Base-by-base conservation (phyloP, 2,329 filamentous ascomycete species). In the Fusarium sp. region DNA sequence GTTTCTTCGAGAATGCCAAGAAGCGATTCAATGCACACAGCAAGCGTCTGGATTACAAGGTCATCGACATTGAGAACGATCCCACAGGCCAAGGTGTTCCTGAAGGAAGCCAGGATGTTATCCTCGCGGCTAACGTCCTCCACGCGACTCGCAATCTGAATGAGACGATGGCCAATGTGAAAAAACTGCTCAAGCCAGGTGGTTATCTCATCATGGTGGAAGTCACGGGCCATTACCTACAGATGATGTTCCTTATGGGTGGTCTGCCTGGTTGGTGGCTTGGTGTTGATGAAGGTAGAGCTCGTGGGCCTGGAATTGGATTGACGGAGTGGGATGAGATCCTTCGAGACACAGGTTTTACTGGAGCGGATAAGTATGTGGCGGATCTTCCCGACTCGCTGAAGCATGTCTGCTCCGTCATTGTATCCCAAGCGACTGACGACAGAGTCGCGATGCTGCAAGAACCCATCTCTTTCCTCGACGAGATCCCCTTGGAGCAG, bases 241-340 rank as follows among this genome's bases (percentile, higher is more conserved):
- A 49, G 14, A 49, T 49, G 54, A 45, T 40, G 54, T 45, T 58
- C 11, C 30, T 58, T 1, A 50, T 61, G 43, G 54, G 53, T 1
- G 46, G 34, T 12, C 4, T 61, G 17, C 40, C 53, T 3, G 57
- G 57, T 7, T 61, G 53, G 57, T 61, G 53, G 57, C 53, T 61
- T 8, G 57, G 57, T 6, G 34, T 26, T 4, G 53, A 61, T 14
- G 53, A 61, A 15, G 57, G 57, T 3, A 38, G 57, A 6, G n/a
- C 20, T 14, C 30, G 17, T 14, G 42, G 39, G 10, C 53, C 46
- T 1, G 32, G 32, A 1, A 45, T 50, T 8, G 45, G 36, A 15
- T 4, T 46, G 15, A 32, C 44, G 7, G 53, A 51, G 4, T 61
- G 57, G 57, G 57, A 61, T 39, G 26, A 26, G n/a, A 21, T 59